Percentiles rank a stretch among this genome's conserved stretches.
phyloP scores from a whole-genome alignment of 2,329 filamentous ascomycete genomes.

The Raffaelea deltoideospora region DNA sequence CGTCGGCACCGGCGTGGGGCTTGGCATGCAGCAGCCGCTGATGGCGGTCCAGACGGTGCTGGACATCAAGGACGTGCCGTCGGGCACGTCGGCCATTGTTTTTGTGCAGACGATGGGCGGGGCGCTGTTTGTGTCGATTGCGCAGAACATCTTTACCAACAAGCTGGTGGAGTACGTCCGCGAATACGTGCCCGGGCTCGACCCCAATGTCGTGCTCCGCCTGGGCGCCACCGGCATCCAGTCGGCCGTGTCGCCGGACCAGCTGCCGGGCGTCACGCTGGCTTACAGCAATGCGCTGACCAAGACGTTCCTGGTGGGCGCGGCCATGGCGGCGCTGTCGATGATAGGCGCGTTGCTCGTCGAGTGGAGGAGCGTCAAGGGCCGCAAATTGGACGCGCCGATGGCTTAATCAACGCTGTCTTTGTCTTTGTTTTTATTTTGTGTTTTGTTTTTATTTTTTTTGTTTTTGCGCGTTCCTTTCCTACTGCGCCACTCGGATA shows the following conservation, averaged over 20 bases:
- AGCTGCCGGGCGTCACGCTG: constrained; percentile 11
- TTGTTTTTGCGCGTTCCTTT: too few species aligned
- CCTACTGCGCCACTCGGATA: too few species aligned
- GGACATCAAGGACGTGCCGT: constrained; percentile 21
- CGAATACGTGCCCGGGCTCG: constrained; percentile 12
- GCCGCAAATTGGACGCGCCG: constrained; percentile 5
- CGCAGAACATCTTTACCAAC: constrained; percentile 26
- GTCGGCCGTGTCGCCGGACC: constrained; percentile 4
- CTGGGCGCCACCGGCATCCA: constrained; percentile 13
- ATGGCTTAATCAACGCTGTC: constrained; percentile 3
- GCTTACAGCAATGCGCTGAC: constrained; percentile 20
- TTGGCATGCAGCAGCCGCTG: constrained; percentile 23
- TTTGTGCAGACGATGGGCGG: constrained; percentile 20
- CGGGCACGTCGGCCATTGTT: constrained; percentile 23
- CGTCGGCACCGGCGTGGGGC: constrained; percentile 22
- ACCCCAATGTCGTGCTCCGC: constrained; percentile 10
- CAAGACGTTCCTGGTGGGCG: constrained; percentile 16
- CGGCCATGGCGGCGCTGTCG: constrained; percentile 21
- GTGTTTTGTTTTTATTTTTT: neutral
- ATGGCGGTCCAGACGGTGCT: constrained; percentile 27
- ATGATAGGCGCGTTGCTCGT: constrained; percentile 18
- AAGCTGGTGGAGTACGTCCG: constrained; percentile 17
- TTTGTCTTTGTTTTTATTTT: neutral
- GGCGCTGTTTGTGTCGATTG: constrained; percentile 24
- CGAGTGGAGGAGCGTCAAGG: constrained; percentile 31